Evolutionary conservation across 2,329 filamentous ascomycete species (phyloP), one percentile per base, ranked within the genome.

Genomic region (Claviceps maximensis): DNA sequence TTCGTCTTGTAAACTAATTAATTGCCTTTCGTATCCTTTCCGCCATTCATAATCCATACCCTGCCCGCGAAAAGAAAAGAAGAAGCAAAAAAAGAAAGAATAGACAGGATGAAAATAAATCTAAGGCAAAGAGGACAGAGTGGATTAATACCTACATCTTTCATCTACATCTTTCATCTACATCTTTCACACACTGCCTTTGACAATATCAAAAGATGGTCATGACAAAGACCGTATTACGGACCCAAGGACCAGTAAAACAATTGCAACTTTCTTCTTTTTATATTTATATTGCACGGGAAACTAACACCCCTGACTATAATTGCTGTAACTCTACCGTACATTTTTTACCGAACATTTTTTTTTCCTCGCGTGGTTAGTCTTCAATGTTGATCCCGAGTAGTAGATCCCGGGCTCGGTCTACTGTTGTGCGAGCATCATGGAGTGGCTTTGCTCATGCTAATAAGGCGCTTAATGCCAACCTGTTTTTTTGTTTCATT

Each of bases 391-490:
- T 8, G 17, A 10, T 45, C n/a, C 25, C 27, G 8, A 31, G 9
- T 19, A 19, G 15, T 25, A 9, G 9, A 38, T 38, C 3, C 9
- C 36, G 17, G 12, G 15, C 13, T 33, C 12, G n/a, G 36, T n/a
- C 15, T 1, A 4, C 15, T 6, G n/a, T 17, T 3, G 42, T 27
- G 3, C 42, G 7, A 17, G 25, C 13, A 27, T 69, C 63, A 83
- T 55, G 84, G 80, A 9, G 85, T 88, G 36, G 80, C 84, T 69
- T 83, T 84, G 72, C 85, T 88, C 86, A 89, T 89, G 67, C 80
- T 83, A 61, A 89, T 80, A 62, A 89, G 72, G 58, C 86, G 78
- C 70, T 89, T 89, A 46, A 89, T 79, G 63, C 86, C 86, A 60
- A 86, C 81, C 83, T 87, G 57, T 45, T 45, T 45, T 17, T 25